Base-by-base conservation (phyloP, 2,329 filamentous ascomycete genomes). In the Monilinia fructicola region DNA sequence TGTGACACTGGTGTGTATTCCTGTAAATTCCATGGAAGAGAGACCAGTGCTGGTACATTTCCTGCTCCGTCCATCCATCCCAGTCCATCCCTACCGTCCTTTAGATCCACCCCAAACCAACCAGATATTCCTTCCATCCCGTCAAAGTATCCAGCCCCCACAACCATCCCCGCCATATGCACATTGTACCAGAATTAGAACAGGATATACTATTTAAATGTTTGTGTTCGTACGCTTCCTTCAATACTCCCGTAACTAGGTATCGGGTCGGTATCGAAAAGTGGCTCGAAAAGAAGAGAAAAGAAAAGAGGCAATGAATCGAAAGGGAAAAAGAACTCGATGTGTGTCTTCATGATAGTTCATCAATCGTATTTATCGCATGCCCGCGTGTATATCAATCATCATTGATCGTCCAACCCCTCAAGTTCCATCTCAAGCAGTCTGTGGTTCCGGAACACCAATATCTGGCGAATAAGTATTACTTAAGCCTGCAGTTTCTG, bases 381-480 rank as follows among this genome's bases (percentile, higher is more conserved):
- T 60, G 28, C 58, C 21, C 38, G 28, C 28, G n/a, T 26, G 31
- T 18, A 60, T 38, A 28, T 38, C 28, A 38, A 50, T 38, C 58
- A n/a, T 44, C 55, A 60, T 38, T 38, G 44, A 14, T 62, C 56
- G 12, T 63, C 4, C 31, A 28, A 12, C 58, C 55, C 14, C 48
- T 6, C 31, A 31, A 40, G 4, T 38, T 23, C 35, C 16, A 38
- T 28, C 31, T 72, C 62, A 73, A 52, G 72, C 69, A n/a, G 69
- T 70, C 48, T 68, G 67, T 66, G 72, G 71, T 56, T 69, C 68
- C 14, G 65, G 60, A 28, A 54, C 50, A 44, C 46, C 55, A 7
- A 48, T 23, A 42, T 66, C 59, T 55, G 54, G 53, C 16, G 53
- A 59, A 26, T 56, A 56, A 14, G 53, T 60, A 50, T 66, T 64